These are phyloP conservation scores for Carex myosuroides DNA, from an alignment of 176 grass and related monocot species.

Conservation along the genomic window DNA sequence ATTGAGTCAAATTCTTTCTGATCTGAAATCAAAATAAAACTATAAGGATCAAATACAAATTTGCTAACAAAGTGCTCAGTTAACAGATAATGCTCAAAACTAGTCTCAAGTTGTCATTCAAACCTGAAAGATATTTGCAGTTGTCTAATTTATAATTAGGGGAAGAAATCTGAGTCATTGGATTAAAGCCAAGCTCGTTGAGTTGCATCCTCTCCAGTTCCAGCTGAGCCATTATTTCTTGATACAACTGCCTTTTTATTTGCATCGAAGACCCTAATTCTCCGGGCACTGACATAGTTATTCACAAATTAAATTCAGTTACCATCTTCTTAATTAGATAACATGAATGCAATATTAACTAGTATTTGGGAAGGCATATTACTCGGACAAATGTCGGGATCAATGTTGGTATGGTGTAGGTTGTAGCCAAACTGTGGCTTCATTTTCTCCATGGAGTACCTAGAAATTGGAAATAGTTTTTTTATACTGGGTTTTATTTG, in stretches of 20 bases:
- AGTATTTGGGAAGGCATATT: not conserved
- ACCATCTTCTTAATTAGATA: not conserved
- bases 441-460: constrained; percentile 12
- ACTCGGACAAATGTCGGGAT: constrained; percentile 20
- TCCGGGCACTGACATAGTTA: constrained; percentile 2
- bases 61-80: not conserved
- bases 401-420: constrained; percentile 3
- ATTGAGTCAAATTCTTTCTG: constrained; percentile 22
- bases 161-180: not conserved
- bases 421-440: constrained; percentile 14
- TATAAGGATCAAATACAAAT: not conserved
- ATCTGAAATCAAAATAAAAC: constrained; percentile 9
- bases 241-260: constrained; percentile 15
- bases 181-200: not conserved
- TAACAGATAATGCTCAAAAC: not conserved
- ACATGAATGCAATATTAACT: not conserved
- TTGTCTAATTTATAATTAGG: not conserved
- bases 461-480: constrained; percentile 2
- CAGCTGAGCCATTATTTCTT: constrained; percentile 17
- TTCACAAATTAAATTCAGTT: not conserved
- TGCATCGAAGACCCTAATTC: constrained; percentile 3
- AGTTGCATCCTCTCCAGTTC: constrained; percentile 25
- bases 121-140: constrained; percentile 23
- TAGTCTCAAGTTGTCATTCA: constrained; percentile 2
- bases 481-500: not conserved